Percentiles rank a stretch among this genome's conserved stretches.
These are phyloP conservation scores for Hura crepitans DNA, from an alignment of 441 rosid genomes.

Conservation along the genomic window DNA sequence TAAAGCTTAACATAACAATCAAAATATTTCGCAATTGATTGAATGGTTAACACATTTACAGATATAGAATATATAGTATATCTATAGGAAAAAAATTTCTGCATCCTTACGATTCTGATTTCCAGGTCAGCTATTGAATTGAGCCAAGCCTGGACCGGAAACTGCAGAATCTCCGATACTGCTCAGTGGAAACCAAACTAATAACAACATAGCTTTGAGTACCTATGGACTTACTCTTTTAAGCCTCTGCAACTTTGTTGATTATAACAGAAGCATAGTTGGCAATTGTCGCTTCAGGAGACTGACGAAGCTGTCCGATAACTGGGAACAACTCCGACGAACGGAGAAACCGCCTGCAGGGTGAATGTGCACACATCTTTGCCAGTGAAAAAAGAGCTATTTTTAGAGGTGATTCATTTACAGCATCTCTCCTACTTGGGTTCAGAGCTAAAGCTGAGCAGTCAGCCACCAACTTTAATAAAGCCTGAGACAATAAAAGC, in stretches of 20 bases:
- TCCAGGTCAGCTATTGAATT: not conserved
- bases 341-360: conserved; percentile 67
- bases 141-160: not conserved
- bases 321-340: conserved; percentile 76
- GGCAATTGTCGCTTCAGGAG: conserved; percentile 80
- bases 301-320: conserved; percentile 74
- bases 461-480: conserved; percentile 70
- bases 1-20: too few species aligned
- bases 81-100: too few species aligned
- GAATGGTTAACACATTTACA: conserved; percentile 3
- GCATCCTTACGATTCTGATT: not conserved
- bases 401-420: conserved; percentile 80
- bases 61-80: not conserved
- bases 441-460: conserved; percentile 67
- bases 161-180: not conserved
- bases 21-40: not conserved
- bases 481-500: conserved; percentile 46
- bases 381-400: conserved; percentile 94
- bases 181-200: conserved; percentile 17
- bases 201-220: not conserved
- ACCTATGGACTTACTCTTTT: conserved; percentile 13
- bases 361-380: conserved; percentile 82
- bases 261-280: conserved; percentile 72
- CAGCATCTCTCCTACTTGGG: conserved; percentile 66
- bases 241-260: conserved; percentile 55